Conservation (phyloP, 2,329 filamentous ascomycete species). For the Cucurbitaria berberidis region DNA sequence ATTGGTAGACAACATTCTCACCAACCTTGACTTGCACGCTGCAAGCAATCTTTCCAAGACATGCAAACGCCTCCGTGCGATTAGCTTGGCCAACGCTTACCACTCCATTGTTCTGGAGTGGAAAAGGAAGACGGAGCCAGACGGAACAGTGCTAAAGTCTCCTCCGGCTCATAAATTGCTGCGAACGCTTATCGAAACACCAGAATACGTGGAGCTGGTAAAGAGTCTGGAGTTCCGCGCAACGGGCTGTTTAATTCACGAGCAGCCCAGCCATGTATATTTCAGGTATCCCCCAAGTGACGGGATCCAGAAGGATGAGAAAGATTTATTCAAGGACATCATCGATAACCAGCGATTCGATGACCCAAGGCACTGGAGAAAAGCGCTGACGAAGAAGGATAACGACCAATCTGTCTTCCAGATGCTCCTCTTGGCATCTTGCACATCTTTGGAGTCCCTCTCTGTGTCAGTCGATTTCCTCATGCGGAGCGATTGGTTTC, state of each 20-base stretch:
- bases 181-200: background rate
- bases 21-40: background rate
- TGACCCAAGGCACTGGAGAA: background rate
- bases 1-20: conserved; percentile 2
- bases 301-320: background rate
- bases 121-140: background rate
- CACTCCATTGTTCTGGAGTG: background rate
- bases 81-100: background rate
- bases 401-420: background rate
- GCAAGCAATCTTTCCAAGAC: background rate
- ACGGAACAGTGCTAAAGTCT: background rate
- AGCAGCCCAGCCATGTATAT: background rate
- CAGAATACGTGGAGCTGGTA: background rate
- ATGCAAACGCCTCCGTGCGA: conserved; percentile 1
- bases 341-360: background rate
- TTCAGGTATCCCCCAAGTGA: background rate
- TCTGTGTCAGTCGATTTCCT: background rate
- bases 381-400: too few species aligned
- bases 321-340: background rate
- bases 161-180: background rate
- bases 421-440: background rate
- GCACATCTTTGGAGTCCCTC: background rate
- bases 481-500: background rate
- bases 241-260: too few species aligned
- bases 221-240: background rate